phyloP scores from a whole-genome alignment of 257 asterid species.

The Solanum bulbocastanum region DNA sequence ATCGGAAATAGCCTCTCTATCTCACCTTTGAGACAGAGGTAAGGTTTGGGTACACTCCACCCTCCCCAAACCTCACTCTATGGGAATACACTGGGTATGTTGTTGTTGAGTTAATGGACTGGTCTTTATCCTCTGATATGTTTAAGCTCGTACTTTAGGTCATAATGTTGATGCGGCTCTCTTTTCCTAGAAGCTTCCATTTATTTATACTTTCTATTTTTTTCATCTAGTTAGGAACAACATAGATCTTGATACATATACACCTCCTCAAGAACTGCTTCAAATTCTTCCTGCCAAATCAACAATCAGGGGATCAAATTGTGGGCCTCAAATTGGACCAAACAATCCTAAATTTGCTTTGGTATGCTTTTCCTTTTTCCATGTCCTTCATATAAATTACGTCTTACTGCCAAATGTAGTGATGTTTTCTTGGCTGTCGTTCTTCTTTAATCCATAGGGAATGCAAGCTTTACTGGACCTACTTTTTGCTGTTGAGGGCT shows the following conservation, averaged over 20 bases:
- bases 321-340: conserved; percentile 83
- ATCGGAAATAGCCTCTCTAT: neutral
- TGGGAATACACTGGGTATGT: neutral
- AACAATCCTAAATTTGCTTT: conserved; percentile 67
- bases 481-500: conserved; percentile 70
- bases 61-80: neutral
- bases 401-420: neutral
- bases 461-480: conserved; percentile 94
- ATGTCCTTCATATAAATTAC: neutral
- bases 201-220: neutral
- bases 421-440: neutral
- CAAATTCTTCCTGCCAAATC: conserved; percentile 85
- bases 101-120: neutral
- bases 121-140: neutral
- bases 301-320: conserved; percentile 50
- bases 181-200: neutral
- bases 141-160: neutral
- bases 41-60: neutral
- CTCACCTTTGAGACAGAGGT: neutral
- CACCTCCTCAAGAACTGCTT: conserved; percentile 82
- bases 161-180: neutral
- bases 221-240: conserved; percentile 58
- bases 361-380: conserved; percentile 29
- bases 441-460: conserved; percentile 43
- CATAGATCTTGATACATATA: conserved; percentile 64